Evolutionary conservation across 164 flowering plant species (phyloP).

Genomic region (Berberis thunbergii): DNA sequence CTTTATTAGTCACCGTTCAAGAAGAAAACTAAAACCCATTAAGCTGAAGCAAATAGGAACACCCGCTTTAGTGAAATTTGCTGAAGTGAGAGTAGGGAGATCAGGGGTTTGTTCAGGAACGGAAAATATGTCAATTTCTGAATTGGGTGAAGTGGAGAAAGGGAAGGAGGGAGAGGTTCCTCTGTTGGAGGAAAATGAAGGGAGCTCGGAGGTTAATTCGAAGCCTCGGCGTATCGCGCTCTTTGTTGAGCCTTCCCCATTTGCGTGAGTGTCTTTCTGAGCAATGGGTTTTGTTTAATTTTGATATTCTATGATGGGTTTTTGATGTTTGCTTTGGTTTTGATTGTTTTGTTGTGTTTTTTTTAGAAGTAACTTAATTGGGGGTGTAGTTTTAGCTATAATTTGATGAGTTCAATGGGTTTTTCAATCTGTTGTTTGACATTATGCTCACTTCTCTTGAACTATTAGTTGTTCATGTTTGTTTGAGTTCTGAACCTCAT

Average conservation of each 20-base stretch:
- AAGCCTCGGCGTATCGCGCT: constrained; percentile 83
- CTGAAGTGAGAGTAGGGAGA: background rate
- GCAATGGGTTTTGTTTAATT: background rate
- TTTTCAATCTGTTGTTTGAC: too few species aligned
- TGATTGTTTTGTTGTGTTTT: background rate
- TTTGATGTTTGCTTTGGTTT: background rate
- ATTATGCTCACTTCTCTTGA: too few species aligned
- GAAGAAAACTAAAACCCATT: constrained; percentile 2
- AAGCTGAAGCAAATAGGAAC: background rate
- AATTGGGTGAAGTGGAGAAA: constrained; percentile 25
- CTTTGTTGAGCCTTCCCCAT: constrained; percentile 99
- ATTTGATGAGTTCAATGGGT: too few species aligned
- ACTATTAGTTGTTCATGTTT: too few species aligned
- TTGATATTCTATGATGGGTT: background rate
- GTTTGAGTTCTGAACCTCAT: too few species aligned
- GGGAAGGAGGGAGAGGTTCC: constrained; percentile 36
- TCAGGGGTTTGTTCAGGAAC: constrained; percentile 10
- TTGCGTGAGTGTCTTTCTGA: constrained; percentile 54
- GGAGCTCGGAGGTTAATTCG: constrained; percentile 32
- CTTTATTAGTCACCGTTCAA: background rate
- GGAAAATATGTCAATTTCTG: constrained; percentile 32
- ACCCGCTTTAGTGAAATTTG: background rate
- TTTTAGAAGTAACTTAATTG: too few species aligned
- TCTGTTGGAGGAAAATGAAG: constrained; percentile 37
- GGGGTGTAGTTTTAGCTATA: too few species aligned